phyloP scores from a whole-genome alignment of 2,329 filamentous ascomycete genomes.

The Fusarium pseudonygamai region DNA sequence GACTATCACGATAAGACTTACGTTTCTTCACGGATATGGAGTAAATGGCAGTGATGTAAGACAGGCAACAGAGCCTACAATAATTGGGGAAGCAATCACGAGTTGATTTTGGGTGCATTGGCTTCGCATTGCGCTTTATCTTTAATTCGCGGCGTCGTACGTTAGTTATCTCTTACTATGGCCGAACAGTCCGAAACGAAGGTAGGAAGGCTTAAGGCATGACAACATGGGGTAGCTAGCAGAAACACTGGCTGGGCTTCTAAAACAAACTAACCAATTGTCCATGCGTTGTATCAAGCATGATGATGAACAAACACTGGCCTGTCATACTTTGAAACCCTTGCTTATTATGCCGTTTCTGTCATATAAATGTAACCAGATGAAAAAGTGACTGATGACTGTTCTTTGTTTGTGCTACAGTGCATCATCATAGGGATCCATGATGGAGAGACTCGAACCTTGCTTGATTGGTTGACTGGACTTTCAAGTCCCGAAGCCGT shows the following conservation, averaged over 20 bases:
- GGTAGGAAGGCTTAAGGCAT: background rate
- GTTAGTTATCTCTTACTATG: conserved; percentile 3
- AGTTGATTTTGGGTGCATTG: conserved; percentile 2
- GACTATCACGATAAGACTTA: conserved; percentile 4
- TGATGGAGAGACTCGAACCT: conserved; percentile 13
- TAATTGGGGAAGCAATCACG: background rate
- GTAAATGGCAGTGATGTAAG: background rate
- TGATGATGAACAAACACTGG: background rate
- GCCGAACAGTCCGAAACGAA: conserved; percentile 24
- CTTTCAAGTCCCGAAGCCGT: background rate
- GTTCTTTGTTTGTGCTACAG: conserved; percentile 15
- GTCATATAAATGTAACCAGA: conserved; percentile 8
- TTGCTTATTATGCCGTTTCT: conserved; percentile 10
- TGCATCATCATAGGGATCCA: conserved; percentile 28
- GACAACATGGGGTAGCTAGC: conserved; percentile 22
- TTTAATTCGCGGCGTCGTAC: conserved; percentile 11
- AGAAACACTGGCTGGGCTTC: conserved; percentile 31
- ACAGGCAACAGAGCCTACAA: background rate
- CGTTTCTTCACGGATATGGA: background rate
- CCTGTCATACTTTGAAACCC: conserved; percentile 16
- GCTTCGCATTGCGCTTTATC: conserved; percentile 7
- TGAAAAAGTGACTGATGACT: background rate
- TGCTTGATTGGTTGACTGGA: background rate
- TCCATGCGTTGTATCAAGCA: conserved; percentile 18
- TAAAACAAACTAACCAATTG: conserved; percentile 17